A percentile compares a stretch with the other conserved stretches of the same genome.
phyloP scores from a whole-genome alignment of 1,284 basidiomycete genomes.

The Cryptococcus wingfieldii region DNA sequence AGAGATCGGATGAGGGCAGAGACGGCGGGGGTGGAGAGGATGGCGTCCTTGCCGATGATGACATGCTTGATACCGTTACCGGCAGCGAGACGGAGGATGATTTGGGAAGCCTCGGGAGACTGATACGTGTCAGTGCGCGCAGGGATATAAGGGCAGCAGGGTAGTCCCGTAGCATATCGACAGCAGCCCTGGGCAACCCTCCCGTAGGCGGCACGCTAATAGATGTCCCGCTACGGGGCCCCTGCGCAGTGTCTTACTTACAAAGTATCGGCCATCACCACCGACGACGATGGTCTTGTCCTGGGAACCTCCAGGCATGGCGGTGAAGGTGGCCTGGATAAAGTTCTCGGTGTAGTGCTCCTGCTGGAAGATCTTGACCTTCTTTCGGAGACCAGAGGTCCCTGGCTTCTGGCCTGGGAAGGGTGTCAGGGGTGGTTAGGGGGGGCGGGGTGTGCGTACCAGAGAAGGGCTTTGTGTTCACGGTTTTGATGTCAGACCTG shows the following conservation, averaged over 20 bases:
- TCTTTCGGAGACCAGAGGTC: conserved; percentile 90
- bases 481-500: conserved; percentile 31
- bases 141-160: not conserved
- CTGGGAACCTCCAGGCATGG: conserved; percentile 69
- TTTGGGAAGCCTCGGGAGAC: conserved; percentile 79
- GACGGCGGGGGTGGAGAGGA: conserved; percentile 94
- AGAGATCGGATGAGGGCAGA: conserved; percentile 93
- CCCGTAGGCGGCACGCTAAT: not conserved
- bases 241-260: conserved; percentile 12
- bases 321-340: conserved; percentile 87
- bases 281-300: conserved; percentile 85
- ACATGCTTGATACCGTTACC: conserved; percentile 86
- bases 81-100: conserved; percentile 84
- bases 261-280: conserved; percentile 91
- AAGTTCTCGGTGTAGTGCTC: conserved; percentile 99
- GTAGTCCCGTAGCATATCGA: not conserved
- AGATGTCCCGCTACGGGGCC: not conserved
- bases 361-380: conserved; percentile 88
- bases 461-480: conserved; percentile 40
- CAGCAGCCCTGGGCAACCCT: not conserved
- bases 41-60: conserved; percentile 82
- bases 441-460: conserved; percentile 35
- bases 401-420: conserved; percentile 78
- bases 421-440: not conserved
- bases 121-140: conserved; percentile 2